Evolutionary conservation across 2,329 filamentous ascomycete species (phyloP), one percentile per base, ranked within the genome.

Genomic region (Fusarium coicis): DNA sequence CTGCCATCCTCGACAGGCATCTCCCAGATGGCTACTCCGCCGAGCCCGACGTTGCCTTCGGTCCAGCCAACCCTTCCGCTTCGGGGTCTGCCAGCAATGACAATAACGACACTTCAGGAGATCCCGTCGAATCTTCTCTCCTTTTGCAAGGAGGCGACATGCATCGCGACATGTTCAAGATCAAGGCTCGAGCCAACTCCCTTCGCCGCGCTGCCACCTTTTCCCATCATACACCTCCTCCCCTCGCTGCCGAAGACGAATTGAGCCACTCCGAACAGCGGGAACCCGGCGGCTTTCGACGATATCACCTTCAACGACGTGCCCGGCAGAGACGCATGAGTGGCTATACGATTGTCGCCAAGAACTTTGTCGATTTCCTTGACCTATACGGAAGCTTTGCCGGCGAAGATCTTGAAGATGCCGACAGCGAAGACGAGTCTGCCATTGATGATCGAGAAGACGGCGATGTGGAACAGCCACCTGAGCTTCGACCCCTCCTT

Each of bases 311-410:
- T n/a, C 76, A 80, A 28, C 78, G 81, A 62, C 70, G 81, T 77
- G 81, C 83, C 74, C 68, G 84, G 80, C 64, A 87, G 83, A 75
- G 80, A n/a, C 76, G 77, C 23, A 63, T 76, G 21, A 83, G 76
- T 57, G 79, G 79, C 21, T 80, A 80, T 11, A 72, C 87, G 23
- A 88, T 91, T 12, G 87, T 93, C 28, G 91, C 92, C 2, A 85
- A 86, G 66, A 93, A 91, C 77, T 95, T 95, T 78, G 89, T 94
- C 72, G 92, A 93, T 62, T 95, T 94, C 72, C 84, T 95, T 28
- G 91, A 93, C 66, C 84, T 95, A 1, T 95, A 95, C 77, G 93
- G 93, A 4, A 90, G 89, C 74, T 95, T 95, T 80, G 93, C 93
- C 7, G 93, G 93, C 56, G 93, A 95, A 79, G 91, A 94, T 60